Conservation (phyloP, 164 flowering plant species). For the Aristolochia californica region DNA sequence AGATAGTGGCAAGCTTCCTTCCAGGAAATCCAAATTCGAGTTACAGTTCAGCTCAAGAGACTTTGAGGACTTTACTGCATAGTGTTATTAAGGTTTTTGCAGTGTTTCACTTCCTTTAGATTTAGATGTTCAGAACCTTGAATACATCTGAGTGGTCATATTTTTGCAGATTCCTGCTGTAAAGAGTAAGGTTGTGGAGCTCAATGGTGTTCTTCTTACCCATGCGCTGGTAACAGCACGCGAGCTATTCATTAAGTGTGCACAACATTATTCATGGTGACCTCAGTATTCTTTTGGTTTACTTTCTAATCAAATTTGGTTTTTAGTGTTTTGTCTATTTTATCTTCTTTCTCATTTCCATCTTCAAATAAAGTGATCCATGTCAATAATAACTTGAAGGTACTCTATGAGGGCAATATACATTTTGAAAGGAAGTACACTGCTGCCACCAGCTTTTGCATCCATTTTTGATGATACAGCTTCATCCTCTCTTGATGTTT, state of each 20-base stretch:
- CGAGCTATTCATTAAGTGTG: slow-evolving; percentile 67
- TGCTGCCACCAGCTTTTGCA: slow-evolving; percentile 93
- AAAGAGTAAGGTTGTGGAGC: slow-evolving; percentile 70
- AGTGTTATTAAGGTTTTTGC: slow-evolving; percentile 96
- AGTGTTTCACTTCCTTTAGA: neutral
- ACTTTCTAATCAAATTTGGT: neutral
- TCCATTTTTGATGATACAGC: slow-evolving; percentile 92
- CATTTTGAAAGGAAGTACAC: slow-evolving; percentile 86
- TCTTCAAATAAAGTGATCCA: slow-evolving; percentile 3
- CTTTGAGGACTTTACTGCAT: slow-evolving; percentile 76
- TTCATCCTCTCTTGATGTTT: slow-evolving; percentile 93
- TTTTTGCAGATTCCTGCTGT: slow-evolving; percentile 55
- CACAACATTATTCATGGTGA: slow-evolving; percentile 92
- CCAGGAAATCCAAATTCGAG: slow-evolving; percentile 69
- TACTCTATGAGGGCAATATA: slow-evolving; percentile 90
- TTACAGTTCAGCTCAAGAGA: slow-evolving; percentile 80
- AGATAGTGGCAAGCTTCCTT: slow-evolving; percentile 83
- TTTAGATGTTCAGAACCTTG: neutral
- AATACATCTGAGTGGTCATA: too few species aligned
- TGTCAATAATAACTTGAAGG: slow-evolving; percentile 31
- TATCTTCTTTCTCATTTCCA: neutral
- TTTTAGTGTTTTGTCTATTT: neutral
- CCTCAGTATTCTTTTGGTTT: slow-evolving; percentile 3
- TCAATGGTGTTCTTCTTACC: slow-evolving; percentile 81
- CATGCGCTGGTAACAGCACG: slow-evolving; percentile 82